Percentiles rank a stretch among this genome's conserved stretches.
Conservation (phyloP, 2,329 filamentous ascomycete species). For the Diplodia sapinea region DNA sequence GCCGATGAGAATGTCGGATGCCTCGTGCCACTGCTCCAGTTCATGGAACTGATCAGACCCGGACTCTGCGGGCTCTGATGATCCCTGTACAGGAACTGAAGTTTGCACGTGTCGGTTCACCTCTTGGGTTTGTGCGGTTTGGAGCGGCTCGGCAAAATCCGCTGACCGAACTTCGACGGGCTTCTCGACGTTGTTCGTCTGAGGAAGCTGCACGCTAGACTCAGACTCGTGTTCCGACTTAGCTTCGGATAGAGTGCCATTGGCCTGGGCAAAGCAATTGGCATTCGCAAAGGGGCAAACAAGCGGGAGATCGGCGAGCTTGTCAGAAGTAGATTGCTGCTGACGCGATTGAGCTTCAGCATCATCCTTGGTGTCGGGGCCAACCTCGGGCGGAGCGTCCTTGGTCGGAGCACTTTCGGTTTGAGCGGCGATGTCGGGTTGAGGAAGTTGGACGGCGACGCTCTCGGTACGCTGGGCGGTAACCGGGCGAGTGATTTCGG, state of each 20-base stretch:
- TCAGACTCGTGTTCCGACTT: constrained; percentile 14
- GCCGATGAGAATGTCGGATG: constrained; percentile 6
- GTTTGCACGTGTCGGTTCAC: neutral
- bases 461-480: neutral
- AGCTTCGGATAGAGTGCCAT: constrained; percentile 4
- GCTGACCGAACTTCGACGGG: neutral
- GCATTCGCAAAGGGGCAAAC: neutral
- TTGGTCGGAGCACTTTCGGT: neutral
- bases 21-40: constrained; percentile 28
- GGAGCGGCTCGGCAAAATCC: neutral
- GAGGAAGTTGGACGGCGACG: neutral
- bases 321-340: constrained; percentile 1
- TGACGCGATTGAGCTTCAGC: neutral
- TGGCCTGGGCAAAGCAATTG: neutral
- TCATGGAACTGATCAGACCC: constrained; percentile 6
- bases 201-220: neutral
- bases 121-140: neutral
- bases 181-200: neutral
- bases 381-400: neutral
- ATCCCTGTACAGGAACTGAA: constrained; percentile 3
- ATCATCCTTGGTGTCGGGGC: neutral
- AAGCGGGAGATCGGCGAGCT: constrained; percentile 1
- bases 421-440: neutral
- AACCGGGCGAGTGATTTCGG: neutral
- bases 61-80: neutral